Evolutionary conservation across 345 rosid species (phyloP).

Genomic region (Arabidopsis arenosa): DNA sequence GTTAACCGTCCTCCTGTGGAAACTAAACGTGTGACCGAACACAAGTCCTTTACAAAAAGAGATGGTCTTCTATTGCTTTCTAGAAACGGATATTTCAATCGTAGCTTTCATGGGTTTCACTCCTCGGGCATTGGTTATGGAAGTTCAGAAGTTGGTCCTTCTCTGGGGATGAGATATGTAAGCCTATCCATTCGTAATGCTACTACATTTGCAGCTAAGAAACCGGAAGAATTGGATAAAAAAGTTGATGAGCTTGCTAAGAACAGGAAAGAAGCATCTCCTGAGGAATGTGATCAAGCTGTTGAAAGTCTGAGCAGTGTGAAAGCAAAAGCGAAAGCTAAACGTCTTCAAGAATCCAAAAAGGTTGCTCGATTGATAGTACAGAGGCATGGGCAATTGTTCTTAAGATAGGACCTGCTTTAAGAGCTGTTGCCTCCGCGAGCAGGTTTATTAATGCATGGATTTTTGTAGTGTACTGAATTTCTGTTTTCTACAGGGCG

Average conservation of each 20-base stretch:
- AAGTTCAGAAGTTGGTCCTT: slow-evolving; percentile 40
- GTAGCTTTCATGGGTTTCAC: slow-evolving; percentile 40
- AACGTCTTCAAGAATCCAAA: slow-evolving; percentile 58
- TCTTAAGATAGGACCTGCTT: slow-evolving; percentile 67
- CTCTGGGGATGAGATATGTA: slow-evolving; percentile 47
- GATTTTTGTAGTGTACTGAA: slow-evolving; percentile 8
- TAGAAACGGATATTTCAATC: slow-evolving; percentile 37
- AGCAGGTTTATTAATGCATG: slow-evolving; percentile 59
- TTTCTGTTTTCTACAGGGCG: slow-evolving; percentile 53
- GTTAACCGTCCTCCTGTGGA: slow-evolving; percentile 28
- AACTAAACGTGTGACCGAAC: slow-evolving; percentile 31
- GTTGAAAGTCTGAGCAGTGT: slow-evolving; percentile 69
- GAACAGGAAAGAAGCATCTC: slow-evolving; percentile 70
- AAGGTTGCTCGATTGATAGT: slow-evolving; percentile 53
- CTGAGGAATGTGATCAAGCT: slow-evolving; percentile 83
- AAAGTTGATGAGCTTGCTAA: slow-evolving; percentile 48
- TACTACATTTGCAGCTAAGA: slow-evolving; percentile 66
- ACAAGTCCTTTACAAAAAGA: slow-evolving; percentile 34
- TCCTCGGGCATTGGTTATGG: slow-evolving; percentile 42
- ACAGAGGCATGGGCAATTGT: slow-evolving; percentile 53
- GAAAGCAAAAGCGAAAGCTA: slow-evolving; percentile 71
- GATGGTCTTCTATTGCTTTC: slow-evolving; percentile 37
- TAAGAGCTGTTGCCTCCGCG: slow-evolving; percentile 77
- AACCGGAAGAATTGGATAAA: slow-evolving; percentile 71
- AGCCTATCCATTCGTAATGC: slow-evolving; percentile 50